Percentiles rank a stretch among this genome's conserved stretches.
Conservation (phyloP, 169 alveolate genomes). For the Theileria sp. region DNA sequence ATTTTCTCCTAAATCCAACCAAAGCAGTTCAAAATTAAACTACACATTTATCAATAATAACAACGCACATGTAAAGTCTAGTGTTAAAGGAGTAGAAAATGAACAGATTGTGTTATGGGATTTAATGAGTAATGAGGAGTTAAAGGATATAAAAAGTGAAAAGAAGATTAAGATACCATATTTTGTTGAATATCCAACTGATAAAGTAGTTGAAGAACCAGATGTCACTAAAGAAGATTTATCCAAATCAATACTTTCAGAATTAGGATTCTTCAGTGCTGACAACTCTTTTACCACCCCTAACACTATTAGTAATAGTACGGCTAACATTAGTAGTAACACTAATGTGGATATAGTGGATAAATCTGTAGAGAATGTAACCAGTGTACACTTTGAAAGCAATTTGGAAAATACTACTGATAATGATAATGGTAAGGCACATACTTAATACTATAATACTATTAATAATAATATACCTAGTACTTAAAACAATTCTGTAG, state of each 20-base stretch:
- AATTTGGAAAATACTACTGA: neutral
- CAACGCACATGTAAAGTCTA: too few relatives aligned
- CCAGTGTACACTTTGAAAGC: neutral
- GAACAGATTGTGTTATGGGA: neutral
- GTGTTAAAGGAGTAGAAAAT: neutral
- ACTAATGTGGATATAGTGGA: constrained; percentile 31
- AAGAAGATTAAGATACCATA: constrained; percentile 54
- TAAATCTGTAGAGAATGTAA: too few relatives aligned
- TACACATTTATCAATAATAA: neutral
- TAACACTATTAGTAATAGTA: neutral
- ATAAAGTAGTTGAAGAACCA: constrained; percentile 23
- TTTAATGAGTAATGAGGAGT: neutral
- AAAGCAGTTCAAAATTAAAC: too few relatives aligned
- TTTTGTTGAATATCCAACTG: constrained; percentile 52
- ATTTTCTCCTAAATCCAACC: neutral
- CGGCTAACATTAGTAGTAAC: neutral
- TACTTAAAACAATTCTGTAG: too few relatives aligned
- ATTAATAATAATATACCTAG: too few relatives aligned
- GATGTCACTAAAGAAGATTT: constrained; percentile 28
- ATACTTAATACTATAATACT: too few relatives aligned
- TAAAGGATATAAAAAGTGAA: neutral
- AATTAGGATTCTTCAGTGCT: constrained; percentile 20
- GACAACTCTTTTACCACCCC: neutral
- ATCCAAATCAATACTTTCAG: constrained; percentile 34
- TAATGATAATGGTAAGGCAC: neutral